A percentile compares a stretch with the other conserved stretches of the same genome.
These are phyloP conservation scores for Arctostaphylos glauca DNA, from an alignment of 148 eudicot species.

Conservation along the genomic window DNA sequence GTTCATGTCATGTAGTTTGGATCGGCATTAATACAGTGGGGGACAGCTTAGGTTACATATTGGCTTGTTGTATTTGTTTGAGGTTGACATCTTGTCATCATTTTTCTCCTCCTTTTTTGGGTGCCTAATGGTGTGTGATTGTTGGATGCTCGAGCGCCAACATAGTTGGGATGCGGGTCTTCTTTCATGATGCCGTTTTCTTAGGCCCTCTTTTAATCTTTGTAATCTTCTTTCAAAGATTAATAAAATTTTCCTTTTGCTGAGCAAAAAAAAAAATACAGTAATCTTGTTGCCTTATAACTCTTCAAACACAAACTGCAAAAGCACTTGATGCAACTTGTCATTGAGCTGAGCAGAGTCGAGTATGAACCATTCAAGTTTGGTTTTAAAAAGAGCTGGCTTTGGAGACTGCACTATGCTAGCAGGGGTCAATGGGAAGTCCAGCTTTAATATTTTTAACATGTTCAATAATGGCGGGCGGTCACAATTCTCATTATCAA, in stretches of 20 bases:
- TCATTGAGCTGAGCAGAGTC: not conserved
- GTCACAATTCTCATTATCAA: not conserved
- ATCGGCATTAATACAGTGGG: not conserved
- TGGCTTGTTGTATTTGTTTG: too few relatives aligned
- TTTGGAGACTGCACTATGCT: too few relatives aligned
- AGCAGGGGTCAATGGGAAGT: not conserved
- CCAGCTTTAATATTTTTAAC: not conserved
- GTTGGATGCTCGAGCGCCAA: too few relatives aligned
- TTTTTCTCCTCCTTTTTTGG: too few relatives aligned
- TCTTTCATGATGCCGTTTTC: too few relatives aligned
- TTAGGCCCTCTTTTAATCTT: too few relatives aligned
- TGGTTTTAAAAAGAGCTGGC: not conserved
- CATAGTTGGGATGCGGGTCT: too few relatives aligned
- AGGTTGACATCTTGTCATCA: too few relatives aligned
- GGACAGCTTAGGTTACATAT: too few relatives aligned
- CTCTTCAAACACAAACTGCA: not conserved
- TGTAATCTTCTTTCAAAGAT: too few relatives aligned
- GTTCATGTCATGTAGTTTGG: not conserved
- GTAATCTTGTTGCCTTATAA: not conserved
- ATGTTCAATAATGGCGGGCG: conserved; percentile 4
- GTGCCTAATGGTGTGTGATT: too few relatives aligned
- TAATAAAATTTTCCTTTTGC: too few relatives aligned
- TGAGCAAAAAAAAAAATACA: not conserved
- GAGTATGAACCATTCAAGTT: not conserved
- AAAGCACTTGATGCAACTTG: not conserved